Conservation (phyloP, 257 asterid species). For the Mentha longifolia region DNA sequence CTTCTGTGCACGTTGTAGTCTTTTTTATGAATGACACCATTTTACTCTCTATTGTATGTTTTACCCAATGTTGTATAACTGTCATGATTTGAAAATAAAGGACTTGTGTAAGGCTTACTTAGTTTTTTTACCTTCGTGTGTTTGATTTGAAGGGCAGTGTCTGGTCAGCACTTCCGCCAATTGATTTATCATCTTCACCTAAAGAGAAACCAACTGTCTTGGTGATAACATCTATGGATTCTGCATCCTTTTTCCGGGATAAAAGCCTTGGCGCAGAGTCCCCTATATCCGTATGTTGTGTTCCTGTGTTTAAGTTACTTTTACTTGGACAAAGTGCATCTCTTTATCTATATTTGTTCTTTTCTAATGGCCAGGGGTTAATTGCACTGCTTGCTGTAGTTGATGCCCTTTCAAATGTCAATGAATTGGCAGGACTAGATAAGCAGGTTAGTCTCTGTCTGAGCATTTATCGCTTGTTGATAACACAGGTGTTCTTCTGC, state of each 20-base stretch:
- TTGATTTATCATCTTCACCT: slow-evolving; percentile 50
- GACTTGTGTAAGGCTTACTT: slow-evolving; percentile 32
- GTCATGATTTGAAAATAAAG: slow-evolving; percentile 18
- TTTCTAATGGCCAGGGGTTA: slow-evolving; percentile 63
- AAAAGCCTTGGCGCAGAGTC: slow-evolving; percentile 93
- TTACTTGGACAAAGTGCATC: slow-evolving; percentile 22
- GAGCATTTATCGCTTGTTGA: slow-evolving; percentile 17
- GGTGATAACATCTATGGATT: slow-evolving; percentile 87
- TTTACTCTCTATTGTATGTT: background rate
- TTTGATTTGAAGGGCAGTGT: slow-evolving; percentile 94
- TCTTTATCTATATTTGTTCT: slow-evolving; percentile 18
- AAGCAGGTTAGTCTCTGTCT: slow-evolving; percentile 68
- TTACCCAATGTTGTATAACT: slow-evolving; percentile 13
- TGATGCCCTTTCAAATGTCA: slow-evolving; percentile 80
- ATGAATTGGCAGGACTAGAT: slow-evolving; percentile 60
- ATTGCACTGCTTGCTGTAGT: slow-evolving; percentile 92
- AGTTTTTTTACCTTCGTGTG: slow-evolving; percentile 47
- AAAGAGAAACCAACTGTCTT: slow-evolving; percentile 68
- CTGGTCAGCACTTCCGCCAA: slow-evolving; percentile 97
- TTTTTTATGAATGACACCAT: background rate
- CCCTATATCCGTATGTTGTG: slow-evolving; percentile 85
- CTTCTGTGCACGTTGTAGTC: background rate
- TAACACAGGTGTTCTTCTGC: slow-evolving; percentile 22
- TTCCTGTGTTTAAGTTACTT: slow-evolving; percentile 14
- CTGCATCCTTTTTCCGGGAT: slow-evolving; percentile 96